These are phyloP conservation scores for Trametes villosa DNA, from an alignment of 768 basidiomycete species.

Conservation along the genomic window DNA sequence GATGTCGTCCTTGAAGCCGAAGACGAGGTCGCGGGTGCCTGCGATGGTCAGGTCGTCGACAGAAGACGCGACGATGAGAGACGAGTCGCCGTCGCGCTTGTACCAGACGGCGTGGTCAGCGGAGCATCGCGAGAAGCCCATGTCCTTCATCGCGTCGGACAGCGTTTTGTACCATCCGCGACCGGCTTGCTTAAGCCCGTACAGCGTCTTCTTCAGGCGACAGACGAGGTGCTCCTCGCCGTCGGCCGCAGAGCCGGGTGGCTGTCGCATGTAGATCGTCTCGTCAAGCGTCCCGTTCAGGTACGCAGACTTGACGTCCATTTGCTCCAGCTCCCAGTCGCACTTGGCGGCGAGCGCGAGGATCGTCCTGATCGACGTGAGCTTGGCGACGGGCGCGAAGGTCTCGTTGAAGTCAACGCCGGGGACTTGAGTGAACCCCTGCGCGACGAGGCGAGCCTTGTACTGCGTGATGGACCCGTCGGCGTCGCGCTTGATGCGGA, in stretches of 20 bases:
- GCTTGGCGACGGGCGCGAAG: too few relatives aligned
- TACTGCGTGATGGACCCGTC: slow-evolving; percentile 24
- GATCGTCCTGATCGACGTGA: slow-evolving; percentile 32
- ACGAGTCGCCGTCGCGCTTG: neutral
- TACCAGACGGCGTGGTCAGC: slow-evolving; percentile 22
- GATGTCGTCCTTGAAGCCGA: slow-evolving; percentile 1
- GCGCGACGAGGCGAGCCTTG: slow-evolving; percentile 33
- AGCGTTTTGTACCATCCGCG: slow-evolving; percentile 28
- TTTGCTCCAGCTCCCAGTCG: slow-evolving; percentile 36
- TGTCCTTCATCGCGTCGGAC: neutral
- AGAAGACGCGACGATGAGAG: slow-evolving; percentile 16
- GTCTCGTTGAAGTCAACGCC: slow-evolving; percentile 34
- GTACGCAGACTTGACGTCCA: slow-evolving; percentile 41
- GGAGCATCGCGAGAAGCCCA: slow-evolving; percentile 14
- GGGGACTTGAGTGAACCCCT: slow-evolving; percentile 38
- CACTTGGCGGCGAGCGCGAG: slow-evolving; percentile 30
- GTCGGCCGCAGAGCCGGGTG: neutral
- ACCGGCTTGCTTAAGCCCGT: slow-evolving; percentile 35
- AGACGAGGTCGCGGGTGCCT: neutral
- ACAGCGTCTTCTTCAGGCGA: slow-evolving; percentile 26
- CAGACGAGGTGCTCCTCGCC: slow-evolving; percentile 20
- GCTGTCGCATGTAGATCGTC: slow-evolving; percentile 16
- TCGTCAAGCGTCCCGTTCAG: slow-evolving; percentile 30
- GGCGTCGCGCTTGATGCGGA: slow-evolving; percentile 31
- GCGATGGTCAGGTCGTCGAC: slow-evolving; percentile 26